Base-by-base conservation (phyloP, 352 stramenopile genomes). In the Globisporangium radiosum region DNA sequence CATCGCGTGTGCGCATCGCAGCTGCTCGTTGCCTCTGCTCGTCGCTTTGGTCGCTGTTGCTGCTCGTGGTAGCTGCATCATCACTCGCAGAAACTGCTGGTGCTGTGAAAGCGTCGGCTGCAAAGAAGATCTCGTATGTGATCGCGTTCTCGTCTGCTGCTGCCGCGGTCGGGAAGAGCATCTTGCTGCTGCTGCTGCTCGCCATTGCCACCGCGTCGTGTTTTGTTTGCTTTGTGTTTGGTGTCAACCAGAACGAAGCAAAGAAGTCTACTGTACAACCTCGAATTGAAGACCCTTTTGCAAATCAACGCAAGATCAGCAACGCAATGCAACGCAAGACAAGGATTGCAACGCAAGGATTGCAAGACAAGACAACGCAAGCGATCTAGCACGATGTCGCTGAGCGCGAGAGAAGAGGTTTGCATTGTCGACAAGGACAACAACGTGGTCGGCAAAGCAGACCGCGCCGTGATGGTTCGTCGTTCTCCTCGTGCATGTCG, bases 371-470 rank as follows among this genome's bases (percentile, higher is more conserved):
- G 3, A 15, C 15, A 19, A 13, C 1, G 40, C 40, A 49, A 45
- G 17, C 17, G 17, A 10, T 33, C 25, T 3, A 33, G 9, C 8
- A 13, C 40, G 45, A 84, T 81, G 68, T 72, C 69, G 56, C 47
- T 86, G 37, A 86, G 72, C 59, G 72, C 76, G 14, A 77, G 71
- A 64, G 78, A 88, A 69, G 70, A 88, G 72, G 78, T 92, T n/a
- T 89, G 76, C 59, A 92, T 94, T 55, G 82, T 94, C n/a, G 77
- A 92, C 58, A 62, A 81, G 45, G 54, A 82, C 55, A 90, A 94
- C 64, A 78, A 92, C 60, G 81, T 92, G n/a, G 60, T 94, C 9
- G 85, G 85, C 44, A 89, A 90, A 66, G 77, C 81, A 8, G 82
- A 92, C 54, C 85, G 85, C 54, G 66, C 81, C 33, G 85, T 94